These are phyloP conservation scores for Rhynchosporium agropyri DNA, from an alignment of 2,329 filamentous ascomycete species.

Conservation along the genomic window DNA sequence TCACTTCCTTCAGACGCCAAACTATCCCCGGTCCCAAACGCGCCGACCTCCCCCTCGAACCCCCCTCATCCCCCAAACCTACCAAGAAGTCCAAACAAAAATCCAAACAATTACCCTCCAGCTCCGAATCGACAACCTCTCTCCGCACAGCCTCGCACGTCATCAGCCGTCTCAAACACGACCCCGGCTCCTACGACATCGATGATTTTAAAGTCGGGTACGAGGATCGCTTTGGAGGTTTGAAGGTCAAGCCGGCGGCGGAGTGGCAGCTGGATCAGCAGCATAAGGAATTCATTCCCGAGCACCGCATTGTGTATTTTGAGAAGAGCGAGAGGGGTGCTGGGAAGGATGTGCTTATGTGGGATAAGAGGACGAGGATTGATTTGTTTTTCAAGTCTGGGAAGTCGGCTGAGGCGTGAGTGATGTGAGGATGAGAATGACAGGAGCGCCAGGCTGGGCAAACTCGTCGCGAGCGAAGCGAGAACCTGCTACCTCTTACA, in stretches of 20 bases:
- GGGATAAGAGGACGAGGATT: slow-evolving; percentile 48
- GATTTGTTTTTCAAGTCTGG: slow-evolving; percentile 30
- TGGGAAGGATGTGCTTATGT: slow-evolving; percentile 55
- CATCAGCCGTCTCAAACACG: slow-evolving; percentile 9
- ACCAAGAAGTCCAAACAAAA: neutral
- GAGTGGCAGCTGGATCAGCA: slow-evolving; percentile 40
- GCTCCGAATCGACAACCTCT: neutral
- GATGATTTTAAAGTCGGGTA: slow-evolving; percentile 30
- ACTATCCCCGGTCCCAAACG: neutral
- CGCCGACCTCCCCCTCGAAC: neutral
- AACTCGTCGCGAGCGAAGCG: too few relatives aligned
- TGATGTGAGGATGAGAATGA: too few relatives aligned
- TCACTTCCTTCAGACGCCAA: neutral
- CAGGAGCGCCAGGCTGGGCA: too few relatives aligned
- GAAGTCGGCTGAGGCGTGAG: neutral
- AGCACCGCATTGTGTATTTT: slow-evolving; percentile 66
- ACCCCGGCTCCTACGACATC: slow-evolving; percentile 8
- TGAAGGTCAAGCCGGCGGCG: slow-evolving; percentile 27
- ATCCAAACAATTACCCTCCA: neutral
- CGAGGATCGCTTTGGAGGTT: slow-evolving; percentile 29
- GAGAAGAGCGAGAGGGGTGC: slow-evolving; percentile 46
- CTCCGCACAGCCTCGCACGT: slow-evolving; percentile 12
- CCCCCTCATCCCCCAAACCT: neutral
- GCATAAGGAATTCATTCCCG: slow-evolving; percentile 68
- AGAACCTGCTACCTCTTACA: too few relatives aligned